Base-by-base conservation (phyloP, 345 rosid genomes). In the Lepidium didymum region DNA sequence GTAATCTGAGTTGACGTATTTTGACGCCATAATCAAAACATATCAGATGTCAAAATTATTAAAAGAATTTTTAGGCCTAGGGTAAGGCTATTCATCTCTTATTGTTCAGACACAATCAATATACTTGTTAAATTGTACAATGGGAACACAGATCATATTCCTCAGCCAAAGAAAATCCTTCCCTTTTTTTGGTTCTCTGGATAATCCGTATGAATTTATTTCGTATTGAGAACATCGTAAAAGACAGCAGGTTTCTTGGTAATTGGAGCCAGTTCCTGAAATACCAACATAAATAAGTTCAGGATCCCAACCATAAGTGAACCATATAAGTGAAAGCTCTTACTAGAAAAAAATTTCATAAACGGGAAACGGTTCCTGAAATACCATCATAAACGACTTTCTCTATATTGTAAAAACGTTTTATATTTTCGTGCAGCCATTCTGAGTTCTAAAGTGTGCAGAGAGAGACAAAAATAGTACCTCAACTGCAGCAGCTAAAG, bases 401-500 rank as follows among this genome's bases (percentile, higher is more conserved):
- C 42, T 53, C 33, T 21, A 52, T 27, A 18, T 8, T 29, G 14
- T 52, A 8, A 52, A 29, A 53, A 15, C 0, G 2, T 14, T 33
- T 54, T 3, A 54, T 0, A 4, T 54, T 54, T 54, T 21, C n/a
- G 1, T 14, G 21, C 1, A 25, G 25, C 13, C 8, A 55, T 33
- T 34, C 23, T 55, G 8, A 55, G 43, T 55, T 55, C 27, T 14
- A 54, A 33, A 41, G 15, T 54, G 23, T 15, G 10, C 23, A 31
- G 54, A 66, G 33, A 14, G 10, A 67, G 56, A 67, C 25, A n/a
- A 45, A 45, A 49, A 45, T 23, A 13, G 60, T 71, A 87, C 97
- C 93, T 85, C 96, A 6, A 88, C 59, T 23, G 89, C 91, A 64
- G 83, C 74, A 64, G 96, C 93, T 62, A 91, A 77, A 55, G 75